A percentile compares a stretch with the other conserved stretches of the same genome.
Conservation (phyloP, 176 grass and related monocot species). For the Lolium multiflorum region DNA sequence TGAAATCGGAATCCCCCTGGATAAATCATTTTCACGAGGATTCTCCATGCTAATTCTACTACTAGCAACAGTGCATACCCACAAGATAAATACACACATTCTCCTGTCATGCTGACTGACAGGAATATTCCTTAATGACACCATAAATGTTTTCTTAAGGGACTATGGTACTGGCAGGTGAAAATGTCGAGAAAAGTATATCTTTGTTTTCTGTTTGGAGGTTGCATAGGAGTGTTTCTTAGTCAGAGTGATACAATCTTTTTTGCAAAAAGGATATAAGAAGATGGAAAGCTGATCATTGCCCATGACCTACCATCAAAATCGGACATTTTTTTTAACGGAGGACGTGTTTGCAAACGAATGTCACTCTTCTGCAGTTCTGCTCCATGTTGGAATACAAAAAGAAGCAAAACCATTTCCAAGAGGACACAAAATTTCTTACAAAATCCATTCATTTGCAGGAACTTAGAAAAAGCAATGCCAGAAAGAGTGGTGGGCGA, state of each 20-base stretch:
- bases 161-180: background rate
- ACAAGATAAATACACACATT: constrained; percentile 1
- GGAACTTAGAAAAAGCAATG: background rate
- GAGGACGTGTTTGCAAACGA: background rate
- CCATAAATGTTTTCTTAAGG: constrained; percentile 3
- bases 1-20: background rate
- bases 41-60: background rate
- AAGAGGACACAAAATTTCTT: background rate
- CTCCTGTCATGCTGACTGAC: background rate
- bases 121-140: constrained; percentile 13
- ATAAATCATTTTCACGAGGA: background rate
- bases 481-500: background rate
- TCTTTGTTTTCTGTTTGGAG: background rate
- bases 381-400: background rate
- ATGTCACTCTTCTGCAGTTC: background rate
- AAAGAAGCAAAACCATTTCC: background rate
- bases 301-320: constrained; percentile 6
- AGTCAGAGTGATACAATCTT: constrained; percentile 2
- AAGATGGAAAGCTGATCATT: constrained; percentile 11
- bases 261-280: background rate
- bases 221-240: background rate
- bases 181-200: background rate
- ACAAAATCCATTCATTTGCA: background rate
- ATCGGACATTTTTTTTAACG: background rate
- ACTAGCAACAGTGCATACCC: background rate